Conservation (phyloP, 176 grass and related monocot genomes). For the Rhynchospora pubera region DNA sequence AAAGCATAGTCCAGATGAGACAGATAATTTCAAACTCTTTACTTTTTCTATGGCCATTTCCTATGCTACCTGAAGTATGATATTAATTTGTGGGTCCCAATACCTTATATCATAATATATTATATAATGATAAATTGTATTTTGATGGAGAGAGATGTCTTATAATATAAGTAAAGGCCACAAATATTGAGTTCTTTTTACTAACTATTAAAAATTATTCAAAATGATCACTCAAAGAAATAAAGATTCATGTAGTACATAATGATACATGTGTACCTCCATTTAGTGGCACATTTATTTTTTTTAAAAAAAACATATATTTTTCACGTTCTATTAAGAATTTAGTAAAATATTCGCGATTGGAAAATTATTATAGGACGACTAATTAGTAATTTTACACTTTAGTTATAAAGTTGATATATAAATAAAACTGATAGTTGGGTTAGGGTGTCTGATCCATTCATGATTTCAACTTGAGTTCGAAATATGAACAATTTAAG, state of each 20-base stretch:
- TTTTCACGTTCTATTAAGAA: too few species aligned
- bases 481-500: too few species aligned
- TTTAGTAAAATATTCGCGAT: too few species aligned
- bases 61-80: neutral
- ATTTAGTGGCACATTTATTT: neutral
- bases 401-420: too few species aligned
- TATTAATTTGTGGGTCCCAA: neutral
- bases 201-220: too few species aligned
- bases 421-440: too few species aligned
- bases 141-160: neutral
- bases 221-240: neutral
- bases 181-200: neutral
- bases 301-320: too few species aligned
- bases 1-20: constrained; percentile 25
- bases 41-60: neutral
- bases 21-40: constrained; percentile 13
- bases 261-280: neutral
- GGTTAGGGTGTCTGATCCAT: too few species aligned
- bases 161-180: neutral
- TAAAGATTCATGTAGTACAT: neutral
- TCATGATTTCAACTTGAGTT: too few species aligned
- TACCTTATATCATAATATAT: neutral
- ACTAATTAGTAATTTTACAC: too few species aligned
- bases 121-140: neutral
- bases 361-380: too few species aligned